These are phyloP conservation scores for Candida railenensis DNA, from an alignment of 805 yeast species.

Conservation along the genomic window DNA sequence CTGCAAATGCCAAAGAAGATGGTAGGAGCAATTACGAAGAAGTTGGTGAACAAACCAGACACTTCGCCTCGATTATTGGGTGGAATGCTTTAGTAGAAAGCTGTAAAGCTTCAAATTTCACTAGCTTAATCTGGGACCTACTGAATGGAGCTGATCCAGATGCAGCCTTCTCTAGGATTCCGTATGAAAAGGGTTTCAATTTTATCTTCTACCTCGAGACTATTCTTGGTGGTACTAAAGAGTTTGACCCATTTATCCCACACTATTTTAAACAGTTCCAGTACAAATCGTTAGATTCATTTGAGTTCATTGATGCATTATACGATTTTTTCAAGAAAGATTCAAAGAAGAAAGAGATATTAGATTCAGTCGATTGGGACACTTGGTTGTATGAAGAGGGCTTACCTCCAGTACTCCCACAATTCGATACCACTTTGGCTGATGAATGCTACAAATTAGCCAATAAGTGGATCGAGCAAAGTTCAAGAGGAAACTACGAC, in stretches of 20 bases:
- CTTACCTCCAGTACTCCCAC: conserved; percentile 24
- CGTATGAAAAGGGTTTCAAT: conserved; percentile 37
- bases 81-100: conserved; percentile 28
- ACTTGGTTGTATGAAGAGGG: conserved; percentile 28
- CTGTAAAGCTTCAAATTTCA: conserved; percentile 17
- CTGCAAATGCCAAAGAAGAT: conserved; percentile 17
- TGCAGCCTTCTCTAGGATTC: conserved; percentile 31
- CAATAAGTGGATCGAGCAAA: conserved; percentile 18
- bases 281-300: conserved; percentile 26
- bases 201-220: conserved; percentile 28
- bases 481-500: neutral
- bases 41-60: conserved; percentile 28
- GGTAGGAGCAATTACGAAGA: conserved; percentile 16
- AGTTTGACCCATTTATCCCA: conserved; percentile 28
- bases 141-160: conserved; percentile 24
- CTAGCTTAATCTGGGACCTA: conserved; percentile 23
- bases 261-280: conserved; percentile 27
- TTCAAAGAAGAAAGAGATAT: conserved; percentile 15
- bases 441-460: conserved; percentile 23
- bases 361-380: conserved; percentile 27
- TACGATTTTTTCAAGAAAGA: conserved; percentile 22
- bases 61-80: conserved; percentile 31
- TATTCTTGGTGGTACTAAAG: conserved; percentile 20
- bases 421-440: conserved; percentile 27
- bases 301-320: conserved; percentile 24